Evolutionary conservation across 164 flowering plant species (phyloP), one percentile per base, ranked within the genome.

Genomic region (Tinospora cordifolia): DNA sequence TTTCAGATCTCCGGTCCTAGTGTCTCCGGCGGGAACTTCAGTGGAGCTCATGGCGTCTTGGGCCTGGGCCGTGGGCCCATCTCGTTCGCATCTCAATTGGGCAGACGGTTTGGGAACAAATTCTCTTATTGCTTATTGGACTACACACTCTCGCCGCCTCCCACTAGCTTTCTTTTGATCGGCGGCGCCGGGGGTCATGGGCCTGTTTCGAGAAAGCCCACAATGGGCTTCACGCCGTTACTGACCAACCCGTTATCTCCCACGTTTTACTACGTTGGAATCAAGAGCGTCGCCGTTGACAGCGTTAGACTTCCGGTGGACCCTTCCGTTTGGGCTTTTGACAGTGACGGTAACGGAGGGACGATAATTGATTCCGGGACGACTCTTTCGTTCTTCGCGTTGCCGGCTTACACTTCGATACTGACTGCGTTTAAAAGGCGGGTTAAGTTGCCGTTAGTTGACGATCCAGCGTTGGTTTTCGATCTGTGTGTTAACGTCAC

Each of bases 51-150:
- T 9, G 97, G 97, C 0, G 91, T 91, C 1, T 77, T 91, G 85
- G 97, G 97, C 27, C 62, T 91, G 72, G 97, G 97, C 62, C 84
- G 88, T 0, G 90, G 93, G 3, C 85, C 90, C 80, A 83, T 87
- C 59, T 91, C 97, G 7, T 85, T 90, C 68, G 46, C 90, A 0
- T 81, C 95, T 21, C 97, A 91, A 68, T 69, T 89, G 70, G 93
- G 91, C 38, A 84, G 74, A 8, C 73, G 73, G 10, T 87, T 85
- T 70, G 91, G 91, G 0, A 77, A 81, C 82, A 87, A 81, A 64
- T 91, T 91, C 79, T 90, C 97, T 0, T 90, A 91, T 69, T 88
- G 97, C 65, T 78, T 91, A 30, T 76, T 84, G 87, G 97, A 91
- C 66, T 87, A 86, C 84, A 88, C 90, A 10, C 54, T 86, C 8